Evolutionary conservation across 768 basidiomycete species (phyloP).

Genomic region (Phylloporus sp.): DNA sequence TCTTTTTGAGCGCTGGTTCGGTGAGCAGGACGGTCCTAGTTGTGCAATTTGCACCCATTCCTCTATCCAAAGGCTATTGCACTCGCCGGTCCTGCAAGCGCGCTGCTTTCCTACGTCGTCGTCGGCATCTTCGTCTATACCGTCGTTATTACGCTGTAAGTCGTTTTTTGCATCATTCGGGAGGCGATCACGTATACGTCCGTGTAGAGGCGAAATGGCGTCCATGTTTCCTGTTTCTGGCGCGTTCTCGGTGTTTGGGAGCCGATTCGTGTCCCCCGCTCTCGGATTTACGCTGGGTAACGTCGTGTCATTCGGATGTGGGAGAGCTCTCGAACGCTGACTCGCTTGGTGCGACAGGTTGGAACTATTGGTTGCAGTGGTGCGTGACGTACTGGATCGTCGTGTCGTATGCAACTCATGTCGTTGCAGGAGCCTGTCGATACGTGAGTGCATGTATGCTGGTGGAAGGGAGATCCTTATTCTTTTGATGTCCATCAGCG

Average conservation of each 20-base stretch:
- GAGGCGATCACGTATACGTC: not conserved
- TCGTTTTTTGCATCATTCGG: not conserved
- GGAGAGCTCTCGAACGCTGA: not conserved
- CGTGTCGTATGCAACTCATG: not conserved
- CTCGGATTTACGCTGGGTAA: constrained; percentile 55
- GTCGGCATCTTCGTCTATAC: constrained; percentile 57
- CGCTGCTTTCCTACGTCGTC: constrained; percentile 55
- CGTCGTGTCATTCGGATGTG: not conserved
- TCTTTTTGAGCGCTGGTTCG: constrained; percentile 56
- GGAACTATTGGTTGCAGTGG: constrained; percentile 57
- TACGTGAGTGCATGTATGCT: constrained; percentile 28
- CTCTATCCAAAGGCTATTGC: constrained; percentile 39
- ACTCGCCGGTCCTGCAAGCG: constrained; percentile 55
- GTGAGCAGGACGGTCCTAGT: constrained; percentile 23
- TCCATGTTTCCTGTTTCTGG: constrained; percentile 59
- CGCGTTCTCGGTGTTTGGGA: constrained; percentile 53
- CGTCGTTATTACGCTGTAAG: constrained; percentile 55
- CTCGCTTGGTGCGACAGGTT: constrained; percentile 30
- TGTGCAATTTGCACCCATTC: not conserved
- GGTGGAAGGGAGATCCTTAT: not conserved
- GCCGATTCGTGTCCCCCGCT: constrained; percentile 55
- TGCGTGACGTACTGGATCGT: constrained; percentile 9
- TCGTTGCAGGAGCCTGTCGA: constrained; percentile 33
- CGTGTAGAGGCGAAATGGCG: constrained; percentile 56
- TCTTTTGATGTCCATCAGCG: constrained; percentile 29